phyloP scores from a whole-genome alignment of 208 protist species.

The Phytomonas francai region DNA sequence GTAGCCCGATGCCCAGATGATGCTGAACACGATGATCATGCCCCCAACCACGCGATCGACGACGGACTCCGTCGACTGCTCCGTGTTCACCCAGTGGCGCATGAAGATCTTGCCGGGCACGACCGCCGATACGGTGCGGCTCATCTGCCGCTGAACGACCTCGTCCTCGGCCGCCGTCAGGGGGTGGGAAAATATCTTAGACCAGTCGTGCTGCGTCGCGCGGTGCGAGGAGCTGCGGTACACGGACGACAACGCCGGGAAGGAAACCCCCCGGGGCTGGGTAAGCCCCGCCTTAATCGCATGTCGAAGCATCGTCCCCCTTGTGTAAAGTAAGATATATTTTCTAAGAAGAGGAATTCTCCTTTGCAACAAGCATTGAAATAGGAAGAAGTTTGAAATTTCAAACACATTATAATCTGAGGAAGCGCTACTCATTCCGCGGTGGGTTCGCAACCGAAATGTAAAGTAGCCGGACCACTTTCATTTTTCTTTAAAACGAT shows the following conservation, averaged over 20 bases:
- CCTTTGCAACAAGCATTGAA: background rate
- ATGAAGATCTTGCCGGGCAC: conserved; percentile 90
- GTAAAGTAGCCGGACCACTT: background rate
- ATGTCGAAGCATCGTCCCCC: conserved; percentile 46
- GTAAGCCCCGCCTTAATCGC: conserved; percentile 1
- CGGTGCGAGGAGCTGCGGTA: conserved; percentile 50
- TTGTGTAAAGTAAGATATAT: conserved; percentile 2
- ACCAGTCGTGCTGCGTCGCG: conserved; percentile 78
- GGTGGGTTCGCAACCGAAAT: background rate
- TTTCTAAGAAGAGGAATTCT: background rate
- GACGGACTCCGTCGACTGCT: conserved; percentile 84
- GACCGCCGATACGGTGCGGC: conserved; percentile 71
- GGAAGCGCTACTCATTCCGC: background rate
- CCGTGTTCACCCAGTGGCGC: conserved; percentile 84
- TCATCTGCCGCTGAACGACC: conserved; percentile 37
- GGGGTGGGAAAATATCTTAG: conserved; percentile 33
- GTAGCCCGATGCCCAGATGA: conserved; percentile 79
- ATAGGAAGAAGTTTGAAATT: background rate
- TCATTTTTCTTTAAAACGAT: background rate
- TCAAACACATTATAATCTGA: background rate
- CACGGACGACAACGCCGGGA: conserved; percentile 16
- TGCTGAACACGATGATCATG: conserved; percentile 71
- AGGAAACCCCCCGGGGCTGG: background rate
- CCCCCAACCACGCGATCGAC: conserved; percentile 82
- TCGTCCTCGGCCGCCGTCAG: conserved; percentile 47